phyloP scores from a whole-genome alignment of 805 yeast genomes.

The Metschnikowia cubensis region DNA sequence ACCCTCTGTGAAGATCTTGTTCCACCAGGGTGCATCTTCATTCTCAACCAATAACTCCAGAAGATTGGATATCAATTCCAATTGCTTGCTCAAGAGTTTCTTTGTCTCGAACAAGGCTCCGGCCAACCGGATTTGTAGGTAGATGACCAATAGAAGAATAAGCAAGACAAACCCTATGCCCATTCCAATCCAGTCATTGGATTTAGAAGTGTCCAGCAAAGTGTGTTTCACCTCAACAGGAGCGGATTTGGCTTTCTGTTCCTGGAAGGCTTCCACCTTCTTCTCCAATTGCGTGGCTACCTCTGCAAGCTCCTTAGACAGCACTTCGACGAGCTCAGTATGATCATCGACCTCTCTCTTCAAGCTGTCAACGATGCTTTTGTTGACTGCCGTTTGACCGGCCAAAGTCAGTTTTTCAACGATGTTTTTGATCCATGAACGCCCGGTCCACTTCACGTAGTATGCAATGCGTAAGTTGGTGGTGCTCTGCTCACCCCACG shows the following conservation, averaged over 20 bases:
- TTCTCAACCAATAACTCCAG: constrained; percentile 4
- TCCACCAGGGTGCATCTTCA: constrained; percentile 4
- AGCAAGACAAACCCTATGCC: background rate
- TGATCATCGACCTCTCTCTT: constrained; percentile 30
- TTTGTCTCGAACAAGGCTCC: constrained; percentile 4
- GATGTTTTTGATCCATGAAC: constrained; percentile 75
- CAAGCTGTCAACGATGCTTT: constrained; percentile 45
- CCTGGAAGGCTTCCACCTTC: background rate
- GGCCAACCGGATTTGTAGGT: constrained; percentile 6
- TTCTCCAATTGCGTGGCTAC: background rate
- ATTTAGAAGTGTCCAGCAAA: background rate
- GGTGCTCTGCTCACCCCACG: constrained; percentile 67
- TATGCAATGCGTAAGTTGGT: constrained; percentile 65
- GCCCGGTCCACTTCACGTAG: constrained; percentile 83
- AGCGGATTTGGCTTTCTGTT: background rate
- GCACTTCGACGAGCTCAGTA: constrained; percentile 5
- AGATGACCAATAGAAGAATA: background rate
- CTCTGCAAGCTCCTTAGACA: background rate
- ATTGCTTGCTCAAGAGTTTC: constrained; percentile 9
- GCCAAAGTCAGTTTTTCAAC: constrained; percentile 71
- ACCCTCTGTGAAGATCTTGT: background rate
- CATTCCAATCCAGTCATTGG: background rate
- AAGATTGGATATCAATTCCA: constrained; percentile 7
- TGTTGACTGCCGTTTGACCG: constrained; percentile 66
- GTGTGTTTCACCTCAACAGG: background rate